Base-by-base conservation (phyloP, 768 basidiomycete species). In the Agaricus subrufescens region DNA sequence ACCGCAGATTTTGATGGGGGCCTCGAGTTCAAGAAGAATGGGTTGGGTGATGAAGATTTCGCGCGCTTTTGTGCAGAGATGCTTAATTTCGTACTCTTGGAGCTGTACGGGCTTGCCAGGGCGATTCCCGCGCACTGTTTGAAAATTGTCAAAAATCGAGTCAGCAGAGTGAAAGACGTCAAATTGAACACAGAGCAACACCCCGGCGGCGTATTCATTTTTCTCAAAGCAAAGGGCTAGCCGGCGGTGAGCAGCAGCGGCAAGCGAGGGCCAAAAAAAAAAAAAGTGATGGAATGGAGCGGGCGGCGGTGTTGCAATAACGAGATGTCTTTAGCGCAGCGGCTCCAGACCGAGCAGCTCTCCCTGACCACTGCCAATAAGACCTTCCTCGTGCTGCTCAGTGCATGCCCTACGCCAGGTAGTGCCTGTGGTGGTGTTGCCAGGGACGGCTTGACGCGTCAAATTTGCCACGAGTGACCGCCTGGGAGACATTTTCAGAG, bases 1-100 rank as follows among this genome's bases (percentile, higher is more conserved):
- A 96, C 96, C 96, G 70, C 97, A 98, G 71, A 99, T 99, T 86
- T 99, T 99, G 78, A 99, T 98, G 64, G 96, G 96, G 50, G 96
- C 97, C 73, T 98, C 97, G 63, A 98, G 79, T 76, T 98, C 96
- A 71, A 98, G 82, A 59, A 98, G 78, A 70, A 98, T 98, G 60
- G 96, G 96, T 71, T 99, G 96, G 75, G 91, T 92, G 76, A 99
- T 98, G 78, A 99, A 98, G 69, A 99, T 98, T 75, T 99, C 97
- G 63, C 96, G 82, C 50, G 95, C 95, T 80, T 93, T 97, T 69
- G 94, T 97, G 79, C 96, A 99, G 61, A 99, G 83, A 72, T 95
- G 94, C 73, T 94, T 96, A 84, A 99, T 98, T 79, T 99, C 96
- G 78, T 95, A 97, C 74, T 99, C 96, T 70, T 94, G 91, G 62